Evolutionary conservation across 257 asterid species (phyloP).

Genomic region (Cruciata laevipes): DNA sequence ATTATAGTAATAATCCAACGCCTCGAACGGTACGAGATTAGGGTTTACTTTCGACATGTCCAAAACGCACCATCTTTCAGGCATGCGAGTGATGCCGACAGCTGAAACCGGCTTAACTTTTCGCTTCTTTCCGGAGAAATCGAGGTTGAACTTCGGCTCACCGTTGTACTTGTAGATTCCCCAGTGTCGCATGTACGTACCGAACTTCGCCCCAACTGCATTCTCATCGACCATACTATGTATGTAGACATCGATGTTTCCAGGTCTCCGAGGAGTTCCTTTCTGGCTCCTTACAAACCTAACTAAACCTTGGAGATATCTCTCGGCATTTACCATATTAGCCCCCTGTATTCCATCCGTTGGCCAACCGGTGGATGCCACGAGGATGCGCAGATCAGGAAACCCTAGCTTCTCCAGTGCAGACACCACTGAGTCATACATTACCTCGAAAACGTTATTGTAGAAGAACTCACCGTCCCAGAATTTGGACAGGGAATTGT

Average conservation of each 20-base stretch:
- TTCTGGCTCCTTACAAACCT: slow-evolving; percentile 35
- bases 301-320: slow-evolving; percentile 48
- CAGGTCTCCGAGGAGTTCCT: slow-evolving; percentile 54
- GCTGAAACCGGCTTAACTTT: slow-evolving; percentile 35
- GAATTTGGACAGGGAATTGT: slow-evolving; percentile 31
- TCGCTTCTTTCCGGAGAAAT: slow-evolving; percentile 38
- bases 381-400: slow-evolving; percentile 23
- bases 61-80: slow-evolving; percentile 50
- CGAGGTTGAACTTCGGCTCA: slow-evolving; percentile 48
- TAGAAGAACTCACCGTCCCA: slow-evolving; percentile 35
- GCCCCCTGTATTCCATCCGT: slow-evolving; percentile 49
- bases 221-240: slow-evolving; percentile 66
- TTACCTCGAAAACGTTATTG: slow-evolving; percentile 54
- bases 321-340: slow-evolving; percentile 31
- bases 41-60: slow-evolving; percentile 8
- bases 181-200: slow-evolving; percentile 66
- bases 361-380: slow-evolving; percentile 87
- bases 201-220: slow-evolving; percentile 34
- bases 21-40: neutral
- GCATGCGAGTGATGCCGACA: slow-evolving; percentile 38
- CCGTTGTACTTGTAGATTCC: slow-evolving; percentile 66
- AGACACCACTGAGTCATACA: slow-evolving; percentile 47
- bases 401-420: slow-evolving; percentile 36
- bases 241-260: slow-evolving; percentile 34
- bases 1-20: neutral